phyloP scores from a whole-genome alignment of 164 flowering plant genomes.

The Dillenia turbinata region DNA sequence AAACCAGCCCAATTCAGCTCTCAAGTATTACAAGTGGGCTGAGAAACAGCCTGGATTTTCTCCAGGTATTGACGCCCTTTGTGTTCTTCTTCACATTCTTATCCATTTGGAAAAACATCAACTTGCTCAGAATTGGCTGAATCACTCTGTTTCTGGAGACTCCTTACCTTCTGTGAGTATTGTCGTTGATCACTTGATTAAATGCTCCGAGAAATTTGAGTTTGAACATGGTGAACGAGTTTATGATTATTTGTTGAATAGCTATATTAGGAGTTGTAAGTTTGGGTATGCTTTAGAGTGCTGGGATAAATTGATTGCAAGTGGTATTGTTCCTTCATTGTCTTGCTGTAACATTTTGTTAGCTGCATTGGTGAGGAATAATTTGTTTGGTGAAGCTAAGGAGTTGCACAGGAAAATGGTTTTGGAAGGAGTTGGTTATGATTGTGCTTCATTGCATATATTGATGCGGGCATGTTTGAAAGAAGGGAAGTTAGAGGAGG shows the following conservation, averaged over 20 bases:
- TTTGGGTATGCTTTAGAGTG: constrained; percentile 45
- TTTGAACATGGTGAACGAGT: constrained; percentile 25
- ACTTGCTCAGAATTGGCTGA: constrained; percentile 24
- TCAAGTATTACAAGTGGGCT: constrained; percentile 30
- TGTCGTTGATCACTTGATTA: constrained; percentile 34
- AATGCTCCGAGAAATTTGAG: constrained; percentile 25
- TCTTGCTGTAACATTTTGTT: constrained; percentile 32
- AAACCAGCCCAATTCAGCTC: constrained; percentile 34
- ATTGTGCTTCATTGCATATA: constrained; percentile 33
- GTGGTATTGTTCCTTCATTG: constrained; percentile 26
- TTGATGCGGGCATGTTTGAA: constrained; percentile 55
- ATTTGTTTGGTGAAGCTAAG: constrained; percentile 30
- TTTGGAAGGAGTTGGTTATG: constrained; percentile 29
- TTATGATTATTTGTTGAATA: constrained; percentile 41
- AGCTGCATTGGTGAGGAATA: constrained; percentile 31
- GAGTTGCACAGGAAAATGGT: constrained; percentile 38
- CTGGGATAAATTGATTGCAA: constrained; percentile 32
- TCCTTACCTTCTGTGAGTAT: constrained; percentile 15
- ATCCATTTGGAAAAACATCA: constrained; percentile 1
- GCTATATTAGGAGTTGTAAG: constrained; percentile 32
- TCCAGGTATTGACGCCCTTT: constrained; percentile 28
- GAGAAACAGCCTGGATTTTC: constrained; percentile 30
- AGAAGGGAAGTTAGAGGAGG: constrained; percentile 48
- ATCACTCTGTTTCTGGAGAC: constrained; percentile 20
- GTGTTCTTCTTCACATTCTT: constrained; percentile 56